These are phyloP conservation scores for Kazachstania martiniae DNA, from an alignment of 805 yeast species.

Conservation along the genomic window DNA sequence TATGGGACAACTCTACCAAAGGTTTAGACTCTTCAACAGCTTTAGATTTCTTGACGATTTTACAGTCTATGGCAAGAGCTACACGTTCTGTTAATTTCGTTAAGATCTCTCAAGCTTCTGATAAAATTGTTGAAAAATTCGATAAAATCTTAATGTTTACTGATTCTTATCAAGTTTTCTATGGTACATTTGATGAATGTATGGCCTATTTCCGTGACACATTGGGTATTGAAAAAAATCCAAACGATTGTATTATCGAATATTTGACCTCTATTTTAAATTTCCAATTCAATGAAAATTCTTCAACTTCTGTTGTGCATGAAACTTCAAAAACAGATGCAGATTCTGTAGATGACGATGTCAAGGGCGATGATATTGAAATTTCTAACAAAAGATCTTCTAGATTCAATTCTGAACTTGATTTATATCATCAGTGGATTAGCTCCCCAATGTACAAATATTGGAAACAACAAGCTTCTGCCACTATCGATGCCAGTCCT, in stretches of 20 bases:
- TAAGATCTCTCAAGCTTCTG: slow-evolving; percentile 40
- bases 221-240: slow-evolving; percentile 45
- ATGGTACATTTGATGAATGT: slow-evolving; percentile 34
- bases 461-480: slow-evolving; percentile 13
- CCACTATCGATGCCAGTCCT: slow-evolving; percentile 22
- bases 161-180: slow-evolving; percentile 39
- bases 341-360: no score
- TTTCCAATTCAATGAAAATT: slow-evolving; percentile 7
- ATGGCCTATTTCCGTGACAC: slow-evolving; percentile 35
- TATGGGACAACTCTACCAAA: slow-evolving; percentile 45
- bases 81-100: slow-evolving; percentile 34
- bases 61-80: slow-evolving; percentile 32
- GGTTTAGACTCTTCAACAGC: slow-evolving; percentile 44
- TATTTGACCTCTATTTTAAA: slow-evolving; percentile 50
- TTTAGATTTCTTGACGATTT: slow-evolving; percentile 35
- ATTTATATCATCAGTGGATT: slow-evolving; percentile 33
- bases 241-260: slow-evolving; percentile 55
- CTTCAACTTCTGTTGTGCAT: no score
- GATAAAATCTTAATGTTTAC: slow-evolving; percentile 38
- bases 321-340: no score
- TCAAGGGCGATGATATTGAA: neutral
- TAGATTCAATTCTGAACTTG: slow-evolving; percentile 30
- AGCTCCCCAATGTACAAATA: slow-evolving; percentile 18
- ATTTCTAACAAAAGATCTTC: neutral
- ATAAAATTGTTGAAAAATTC: slow-evolving; percentile 37